phyloP scores from a whole-genome alignment of 2,329 filamentous ascomycete species.

The Scytalidium lignicola region DNA sequence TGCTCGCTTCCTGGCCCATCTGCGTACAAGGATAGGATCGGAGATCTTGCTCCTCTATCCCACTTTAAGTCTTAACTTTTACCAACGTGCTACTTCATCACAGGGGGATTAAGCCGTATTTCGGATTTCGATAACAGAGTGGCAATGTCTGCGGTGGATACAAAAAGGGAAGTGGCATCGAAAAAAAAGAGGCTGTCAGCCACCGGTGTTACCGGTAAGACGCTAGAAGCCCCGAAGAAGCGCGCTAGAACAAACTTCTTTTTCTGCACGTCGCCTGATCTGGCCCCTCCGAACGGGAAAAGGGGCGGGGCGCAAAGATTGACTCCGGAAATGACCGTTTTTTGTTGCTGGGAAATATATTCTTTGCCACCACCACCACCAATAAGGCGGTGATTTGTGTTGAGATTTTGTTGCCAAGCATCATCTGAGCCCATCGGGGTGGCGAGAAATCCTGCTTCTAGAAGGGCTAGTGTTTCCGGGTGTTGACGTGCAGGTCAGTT shows the following conservation, averaged over 20 bases:
- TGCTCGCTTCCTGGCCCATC: too few species aligned
- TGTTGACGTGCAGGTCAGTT: conserved; percentile 9
- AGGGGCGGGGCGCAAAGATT: background rate
- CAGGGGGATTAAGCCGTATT: too few species aligned
- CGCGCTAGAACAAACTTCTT: background rate
- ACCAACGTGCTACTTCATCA: too few species aligned
- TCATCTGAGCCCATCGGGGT: background rate
- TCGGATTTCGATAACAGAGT: background rate
- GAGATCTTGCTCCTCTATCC: too few species aligned
- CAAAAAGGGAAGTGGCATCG: background rate
- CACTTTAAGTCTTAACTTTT: too few species aligned
- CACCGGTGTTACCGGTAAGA: background rate
- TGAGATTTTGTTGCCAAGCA: too few species aligned
- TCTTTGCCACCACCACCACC: background rate
- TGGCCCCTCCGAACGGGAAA: background rate
- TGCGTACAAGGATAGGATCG: too few species aligned
- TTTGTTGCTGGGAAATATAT: background rate
- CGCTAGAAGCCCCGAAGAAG: background rate
- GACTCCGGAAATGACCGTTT: background rate
- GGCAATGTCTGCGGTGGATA: background rate
- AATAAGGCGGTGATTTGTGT: too few species aligned
- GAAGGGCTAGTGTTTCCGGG: background rate
- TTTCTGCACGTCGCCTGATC: background rate
- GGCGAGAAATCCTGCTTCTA: background rate
- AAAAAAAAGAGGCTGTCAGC: background rate